Base-by-base conservation (phyloP, 805 yeast genomes). In the Monosporozyma solicola region DNA sequence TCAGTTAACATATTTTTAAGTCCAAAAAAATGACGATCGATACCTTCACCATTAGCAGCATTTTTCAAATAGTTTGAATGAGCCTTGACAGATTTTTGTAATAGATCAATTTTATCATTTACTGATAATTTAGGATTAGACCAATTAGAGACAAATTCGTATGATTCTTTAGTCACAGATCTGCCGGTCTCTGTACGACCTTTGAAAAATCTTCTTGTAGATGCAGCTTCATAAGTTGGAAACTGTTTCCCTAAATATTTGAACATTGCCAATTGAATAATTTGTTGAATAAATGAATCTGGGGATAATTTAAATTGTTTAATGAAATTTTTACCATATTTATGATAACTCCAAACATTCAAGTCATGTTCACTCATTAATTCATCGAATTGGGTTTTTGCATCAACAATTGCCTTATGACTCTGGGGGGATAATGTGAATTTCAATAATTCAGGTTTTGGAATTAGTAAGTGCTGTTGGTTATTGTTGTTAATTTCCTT, bases 101-200 rank as follows among this genome's bases (percentile, higher is more conserved):
- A 85, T 24, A 88, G 79, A 24, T 74, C 73, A 35, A 85, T 71
- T 70, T 87, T 88, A 22, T 80, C 83, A 22, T 72, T 76, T 48
- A 62, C 69, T 9, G 84, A 56, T 1, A 63, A 54, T 1, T 64
- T 56, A 5, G 80, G 73, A 63, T 82, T 74, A 60, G 83, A 75
- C 88, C 95, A 87, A 37, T 85, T 80, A 64, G 79, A 74, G 54
- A 86, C 95, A 70, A 90, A 87, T 35, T 74, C 73, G 48, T 79
- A 74, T 27, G 89, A 79, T 65, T 85, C 95, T 50, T 67, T 66
- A 8, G 96, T 83, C 10, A 88, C 96, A 4, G 89, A 74, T 64
- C 99, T 80, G 56, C 94, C 89, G 25, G 97, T 86, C 72, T 92
- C 99, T 8, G 98, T 92, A 69, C 99, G 82, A 53, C 99, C 99